A percentile compares a stretch with the other conserved stretches of the same genome.
phyloP scores from a whole-genome alignment of 2,329 filamentous ascomycete species.

The Helotiales sp. region DNA sequence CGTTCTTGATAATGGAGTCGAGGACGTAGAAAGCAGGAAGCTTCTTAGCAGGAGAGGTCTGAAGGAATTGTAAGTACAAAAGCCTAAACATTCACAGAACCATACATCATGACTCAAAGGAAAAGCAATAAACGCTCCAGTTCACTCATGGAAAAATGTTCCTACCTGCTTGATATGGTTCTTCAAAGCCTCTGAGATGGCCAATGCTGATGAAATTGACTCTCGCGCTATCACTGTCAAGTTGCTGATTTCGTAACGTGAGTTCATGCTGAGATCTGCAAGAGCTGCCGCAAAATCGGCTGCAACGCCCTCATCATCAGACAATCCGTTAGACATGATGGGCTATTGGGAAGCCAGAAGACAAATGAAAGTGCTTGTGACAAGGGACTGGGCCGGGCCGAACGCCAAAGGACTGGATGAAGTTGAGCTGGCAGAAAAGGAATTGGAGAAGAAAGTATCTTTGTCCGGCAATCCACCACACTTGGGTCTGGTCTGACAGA shows the following conservation, averaged over 20 bases:
- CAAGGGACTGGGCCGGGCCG: too few species aligned
- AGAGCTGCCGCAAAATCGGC: constrained; percentile 93
- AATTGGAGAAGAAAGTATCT: constrained; percentile 24
- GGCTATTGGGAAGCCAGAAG: constrained; percentile 33
- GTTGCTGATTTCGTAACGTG: constrained; percentile 94
- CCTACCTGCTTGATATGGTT: constrained; percentile 95
- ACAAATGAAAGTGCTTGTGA: constrained; percentile 23
- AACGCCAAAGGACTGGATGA: constrained; percentile 22
- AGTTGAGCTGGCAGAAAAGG: background rate
- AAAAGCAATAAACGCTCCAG: too few species aligned
- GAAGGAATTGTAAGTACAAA: constrained; percentile 28
- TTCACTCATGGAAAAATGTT: constrained; percentile 15
- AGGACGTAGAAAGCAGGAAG: constrained; percentile 95
- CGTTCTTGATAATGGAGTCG: constrained; percentile 98
- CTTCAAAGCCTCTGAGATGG: constrained; percentile 86
- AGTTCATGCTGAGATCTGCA: constrained; percentile 87
- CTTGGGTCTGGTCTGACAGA: constrained; percentile 26
- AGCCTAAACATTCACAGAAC: constrained; percentile 16
- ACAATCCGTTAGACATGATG: constrained; percentile 62
- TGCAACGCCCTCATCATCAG: constrained; percentile 74
- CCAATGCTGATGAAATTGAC: constrained; percentile 92
- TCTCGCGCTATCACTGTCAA: constrained; percentile 96
- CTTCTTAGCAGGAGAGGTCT: constrained; percentile 88
- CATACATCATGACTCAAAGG: too few species aligned
- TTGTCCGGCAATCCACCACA: constrained; percentile 29